Conservation (phyloP, 352 stramenopile genomes). For the Phytopythium cucurbitacearum region DNA sequence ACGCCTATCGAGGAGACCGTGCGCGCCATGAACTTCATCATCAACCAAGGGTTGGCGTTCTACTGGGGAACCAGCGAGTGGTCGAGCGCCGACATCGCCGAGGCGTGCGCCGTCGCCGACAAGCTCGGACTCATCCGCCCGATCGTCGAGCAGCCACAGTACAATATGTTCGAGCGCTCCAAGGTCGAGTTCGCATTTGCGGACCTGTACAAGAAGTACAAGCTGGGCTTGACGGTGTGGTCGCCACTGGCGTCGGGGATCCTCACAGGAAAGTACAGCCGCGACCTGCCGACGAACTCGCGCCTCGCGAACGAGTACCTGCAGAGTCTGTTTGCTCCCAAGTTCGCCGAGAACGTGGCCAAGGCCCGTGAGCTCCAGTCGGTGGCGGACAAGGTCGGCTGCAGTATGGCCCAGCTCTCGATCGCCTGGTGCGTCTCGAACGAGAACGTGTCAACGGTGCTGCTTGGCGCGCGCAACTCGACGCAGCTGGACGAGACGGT, state of each 20-base stretch:
- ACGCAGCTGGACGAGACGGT: slow-evolving; percentile 63
- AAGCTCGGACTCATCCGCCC: slow-evolving; percentile 9
- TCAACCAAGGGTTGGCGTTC: too few relatives aligned
- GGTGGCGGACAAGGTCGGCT: slow-evolving; percentile 64
- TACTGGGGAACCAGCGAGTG: too few relatives aligned
- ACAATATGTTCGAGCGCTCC: slow-evolving; percentile 47
- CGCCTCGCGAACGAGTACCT: slow-evolving; percentile 57
- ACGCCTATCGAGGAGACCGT: too few relatives aligned
- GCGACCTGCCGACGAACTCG: slow-evolving; percentile 58
- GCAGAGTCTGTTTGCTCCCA: slow-evolving; percentile 68
- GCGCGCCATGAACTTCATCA: too few relatives aligned
- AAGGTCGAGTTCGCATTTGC: slow-evolving; percentile 38
- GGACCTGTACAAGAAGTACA: slow-evolving; percentile 29
- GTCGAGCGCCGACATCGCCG: too few relatives aligned
- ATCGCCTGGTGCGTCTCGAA: slow-evolving; percentile 84
- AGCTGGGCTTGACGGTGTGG: slow-evolving; percentile 31
- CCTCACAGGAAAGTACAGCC: slow-evolving; percentile 49
- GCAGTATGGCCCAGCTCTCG: slow-evolving; percentile 78
- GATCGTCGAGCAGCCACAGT: slow-evolving; percentile 35
- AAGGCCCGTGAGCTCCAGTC: slow-evolving; percentile 45
- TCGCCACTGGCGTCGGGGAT: slow-evolving; percentile 33
- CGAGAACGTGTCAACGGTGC: slow-evolving; percentile 61
- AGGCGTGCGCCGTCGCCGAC: too few relatives aligned
- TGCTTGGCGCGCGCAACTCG: slow-evolving; percentile 68
- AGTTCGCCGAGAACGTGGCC: slow-evolving; percentile 32